Percentiles rank a stretch among this genome's conserved stretches.
These are phyloP conservation scores for Sporothrix dimorphospora DNA, from an alignment of 2,329 filamentous ascomycete genomes.

Conservation along the genomic window DNA sequence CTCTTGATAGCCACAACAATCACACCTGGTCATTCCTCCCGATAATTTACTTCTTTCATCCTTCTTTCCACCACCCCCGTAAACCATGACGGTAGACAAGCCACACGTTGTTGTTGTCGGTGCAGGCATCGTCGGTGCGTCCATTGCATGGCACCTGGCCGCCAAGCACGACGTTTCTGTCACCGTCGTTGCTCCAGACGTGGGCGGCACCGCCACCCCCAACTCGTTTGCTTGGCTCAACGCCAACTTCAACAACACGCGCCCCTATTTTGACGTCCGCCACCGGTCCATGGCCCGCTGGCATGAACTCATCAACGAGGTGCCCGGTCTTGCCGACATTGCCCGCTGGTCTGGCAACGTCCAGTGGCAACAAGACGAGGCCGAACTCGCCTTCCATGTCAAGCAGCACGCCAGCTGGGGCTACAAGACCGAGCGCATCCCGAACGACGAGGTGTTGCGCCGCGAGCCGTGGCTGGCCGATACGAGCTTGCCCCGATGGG, in stretches of 20 bases:
- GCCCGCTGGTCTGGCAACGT: conserved; percentile 39
- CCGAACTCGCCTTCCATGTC: conserved; percentile 35
- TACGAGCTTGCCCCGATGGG: conserved; percentile 30
- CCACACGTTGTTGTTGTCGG: conserved; percentile 31
- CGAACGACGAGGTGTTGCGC: conserved; percentile 31
- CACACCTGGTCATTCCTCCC: not conserved
- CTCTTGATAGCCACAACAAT: not conserved
- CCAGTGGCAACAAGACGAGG: conserved; percentile 36
- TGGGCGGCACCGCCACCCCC: conserved; percentile 40
- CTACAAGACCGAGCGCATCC: conserved; percentile 36
- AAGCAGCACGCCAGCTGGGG: conserved; percentile 37
- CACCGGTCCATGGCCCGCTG: conserved; percentile 39
- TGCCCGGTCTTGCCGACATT: conserved; percentile 35
- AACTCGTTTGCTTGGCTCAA: conserved; percentile 43
- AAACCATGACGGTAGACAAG: not conserved
- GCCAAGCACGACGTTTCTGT: conserved; percentile 29
- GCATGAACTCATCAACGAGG: conserved; percentile 33
- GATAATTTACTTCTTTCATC: not conserved
- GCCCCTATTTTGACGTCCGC: conserved; percentile 40
- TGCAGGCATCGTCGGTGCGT: conserved; percentile 38
- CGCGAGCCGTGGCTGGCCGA: conserved; percentile 33
- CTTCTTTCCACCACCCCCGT: not conserved
- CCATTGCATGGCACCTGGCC: conserved; percentile 41
- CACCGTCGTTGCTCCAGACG: conserved; percentile 39
- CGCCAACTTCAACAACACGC: conserved; percentile 37